Evolutionary conservation across 495 filamentous ascomycete genomes (phyloP).

Genomic region (Clohesyomyces aquaticus): DNA sequence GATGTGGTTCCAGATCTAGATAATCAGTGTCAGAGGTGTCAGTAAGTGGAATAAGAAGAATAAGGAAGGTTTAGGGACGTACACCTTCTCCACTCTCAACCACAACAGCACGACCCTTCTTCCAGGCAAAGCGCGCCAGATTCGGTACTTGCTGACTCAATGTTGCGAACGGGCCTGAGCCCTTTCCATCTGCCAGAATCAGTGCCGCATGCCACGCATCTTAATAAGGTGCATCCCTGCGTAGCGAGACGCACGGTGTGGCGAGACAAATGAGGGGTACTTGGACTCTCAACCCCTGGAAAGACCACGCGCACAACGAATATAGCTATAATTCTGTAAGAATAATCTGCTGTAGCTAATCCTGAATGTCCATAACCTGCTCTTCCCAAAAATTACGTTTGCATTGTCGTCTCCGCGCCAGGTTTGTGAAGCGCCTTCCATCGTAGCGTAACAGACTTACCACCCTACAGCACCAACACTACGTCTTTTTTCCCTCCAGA

Average conservation of each 20-base stretch:
- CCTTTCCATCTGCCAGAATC: no score
- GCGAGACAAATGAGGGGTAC: neutral
- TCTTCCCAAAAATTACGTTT: constrained; percentile 1
- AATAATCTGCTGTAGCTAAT: neutral
- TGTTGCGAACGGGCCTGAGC: no score
- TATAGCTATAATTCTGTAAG: neutral
- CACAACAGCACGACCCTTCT: no score
- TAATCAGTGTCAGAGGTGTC: no score
- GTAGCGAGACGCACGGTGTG: neutral
- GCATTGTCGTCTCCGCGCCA: neutral
- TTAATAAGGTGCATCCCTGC: neutral
- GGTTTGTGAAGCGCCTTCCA: constrained; percentile 2
- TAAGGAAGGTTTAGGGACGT: no score
- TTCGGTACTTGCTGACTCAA: no score
- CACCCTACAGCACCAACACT: constrained; percentile 11
- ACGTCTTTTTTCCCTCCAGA: constrained; percentile 16
- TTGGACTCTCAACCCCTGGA: neutral
- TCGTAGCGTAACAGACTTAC: constrained; percentile 14
- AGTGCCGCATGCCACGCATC: no score
- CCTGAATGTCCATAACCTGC: neutral
- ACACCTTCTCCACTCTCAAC: no score
- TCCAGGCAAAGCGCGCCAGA: no score
- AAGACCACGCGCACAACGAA: neutral
- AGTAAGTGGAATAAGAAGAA: no score
- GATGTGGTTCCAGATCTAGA: no score